These are phyloP conservation scores for Aspergillaceae sp. DNA, from an alignment of 2,329 filamentous ascomycete genomes.

Conservation along the genomic window DNA sequence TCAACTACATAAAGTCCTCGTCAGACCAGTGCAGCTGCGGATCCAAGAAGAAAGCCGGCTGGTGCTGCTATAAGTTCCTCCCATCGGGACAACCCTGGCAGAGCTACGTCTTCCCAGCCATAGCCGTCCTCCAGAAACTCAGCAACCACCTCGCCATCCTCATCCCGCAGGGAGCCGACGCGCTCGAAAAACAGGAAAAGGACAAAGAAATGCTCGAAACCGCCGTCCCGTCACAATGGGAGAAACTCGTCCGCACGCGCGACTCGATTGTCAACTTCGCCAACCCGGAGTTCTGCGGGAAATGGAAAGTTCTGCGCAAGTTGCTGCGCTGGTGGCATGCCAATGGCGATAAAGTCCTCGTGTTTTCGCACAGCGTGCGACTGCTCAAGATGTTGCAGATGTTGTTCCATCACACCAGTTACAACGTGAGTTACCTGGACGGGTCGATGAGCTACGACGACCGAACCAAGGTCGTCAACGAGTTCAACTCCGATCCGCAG, in stretches of 20 bases:
- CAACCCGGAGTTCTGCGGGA: constrained; percentile 87
- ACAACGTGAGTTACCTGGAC: constrained; percentile 85
- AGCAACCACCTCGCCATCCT: constrained; percentile 88
- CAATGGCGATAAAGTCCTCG: constrained; percentile 85
- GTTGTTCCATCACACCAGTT: constrained; percentile 78
- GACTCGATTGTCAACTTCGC: constrained; percentile 74
- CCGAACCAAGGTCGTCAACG: constrained; percentile 70
- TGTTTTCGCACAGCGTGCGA: constrained; percentile 88
- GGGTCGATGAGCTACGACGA: constrained; percentile 77
- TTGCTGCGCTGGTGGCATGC: constrained; percentile 82
- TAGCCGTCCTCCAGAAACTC: constrained; percentile 74
- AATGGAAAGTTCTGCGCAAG: constrained; percentile 87
- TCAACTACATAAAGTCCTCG: constrained; percentile 59
- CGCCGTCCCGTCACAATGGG: constrained; percentile 68
- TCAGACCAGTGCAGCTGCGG: constrained; percentile 62
- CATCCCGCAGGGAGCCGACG: constrained; percentile 59
- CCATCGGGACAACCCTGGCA: constrained; percentile 61
- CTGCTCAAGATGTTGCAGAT: constrained; percentile 75
- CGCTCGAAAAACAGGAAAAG: constrained; percentile 64
- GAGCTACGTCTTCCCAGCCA: constrained; percentile 72
- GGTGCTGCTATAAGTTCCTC: constrained; percentile 63
- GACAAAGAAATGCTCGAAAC: constrained; percentile 65
- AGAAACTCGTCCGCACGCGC: constrained; percentile 61
- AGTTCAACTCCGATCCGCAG: constrained; percentile 78
- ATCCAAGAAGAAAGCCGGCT: constrained; percentile 63